Evolutionary conservation across 306 rosid species (phyloP).

Genomic region (Begonia fuchsioides): DNA sequence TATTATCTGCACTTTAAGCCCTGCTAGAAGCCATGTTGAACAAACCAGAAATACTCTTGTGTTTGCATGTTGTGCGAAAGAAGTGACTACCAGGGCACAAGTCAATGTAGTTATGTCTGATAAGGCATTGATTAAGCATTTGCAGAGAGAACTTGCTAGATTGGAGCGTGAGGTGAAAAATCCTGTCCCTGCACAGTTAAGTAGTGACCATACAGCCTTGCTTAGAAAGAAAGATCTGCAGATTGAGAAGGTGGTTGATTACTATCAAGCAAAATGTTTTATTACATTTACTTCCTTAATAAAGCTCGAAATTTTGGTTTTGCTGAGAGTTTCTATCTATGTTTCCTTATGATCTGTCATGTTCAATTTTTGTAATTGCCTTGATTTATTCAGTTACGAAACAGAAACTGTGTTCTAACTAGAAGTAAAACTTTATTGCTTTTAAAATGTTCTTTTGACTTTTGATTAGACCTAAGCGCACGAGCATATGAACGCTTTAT

Average conservation of each 20-base stretch:
- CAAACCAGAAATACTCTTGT: conserved; percentile 95
- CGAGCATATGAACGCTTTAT: no score
- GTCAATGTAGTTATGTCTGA: conserved; percentile 98
- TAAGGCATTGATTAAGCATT: conserved; percentile 93
- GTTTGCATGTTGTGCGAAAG: conserved; percentile 96
- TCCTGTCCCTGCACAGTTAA: conserved; percentile 46
- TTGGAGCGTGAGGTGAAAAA: conserved; percentile 83
- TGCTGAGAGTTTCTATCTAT: neutral
- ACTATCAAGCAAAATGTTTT: neutral
- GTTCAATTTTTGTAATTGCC: neutral
- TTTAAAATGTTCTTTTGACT: no score
- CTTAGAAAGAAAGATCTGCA: conserved; percentile 91
- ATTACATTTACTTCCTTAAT: no score
- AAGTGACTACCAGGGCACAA: conserved; percentile 94
- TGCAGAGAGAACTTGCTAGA: conserved; percentile 89
- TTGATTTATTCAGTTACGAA: neutral
- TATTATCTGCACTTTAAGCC: conserved; percentile 92
- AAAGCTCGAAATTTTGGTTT: no score
- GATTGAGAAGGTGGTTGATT: conserved; percentile 61
- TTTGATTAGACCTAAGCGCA: no score
- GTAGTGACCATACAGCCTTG: conserved; percentile 45
- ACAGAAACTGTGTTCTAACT: neutral
- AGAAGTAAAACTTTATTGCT: no score
- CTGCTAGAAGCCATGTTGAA: conserved; percentile 90
- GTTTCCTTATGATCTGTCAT: neutral